Conservation (phyloP, 768 basidiomycete genomes). For the Boletus pseudopeckii region DNA sequence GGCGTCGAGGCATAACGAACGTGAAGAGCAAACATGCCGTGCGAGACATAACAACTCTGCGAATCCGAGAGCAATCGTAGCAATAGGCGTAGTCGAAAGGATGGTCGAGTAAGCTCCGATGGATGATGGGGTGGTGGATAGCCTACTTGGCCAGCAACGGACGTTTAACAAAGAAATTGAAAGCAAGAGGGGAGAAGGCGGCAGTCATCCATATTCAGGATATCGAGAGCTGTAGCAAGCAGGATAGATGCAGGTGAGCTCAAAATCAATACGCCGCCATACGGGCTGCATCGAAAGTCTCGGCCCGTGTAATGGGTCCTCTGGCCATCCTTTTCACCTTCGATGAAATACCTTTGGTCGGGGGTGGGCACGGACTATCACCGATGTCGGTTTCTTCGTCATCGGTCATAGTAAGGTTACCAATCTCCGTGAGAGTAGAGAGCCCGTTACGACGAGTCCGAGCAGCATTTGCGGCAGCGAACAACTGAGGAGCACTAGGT, state of each 20-base stretch:
- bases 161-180: slow-evolving; percentile 4
- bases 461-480: slow-evolving; percentile 68
- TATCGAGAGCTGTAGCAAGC: slow-evolving; percentile 1
- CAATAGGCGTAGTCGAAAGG: slow-evolving; percentile 9
- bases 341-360: slow-evolving; percentile 52
- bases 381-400: slow-evolving; percentile 78
- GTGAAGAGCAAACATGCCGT: slow-evolving; percentile 14
- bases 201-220: background rate
- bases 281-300: slow-evolving; percentile 65
- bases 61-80: slow-evolving; percentile 11
- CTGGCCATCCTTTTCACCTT: slow-evolving; percentile 57
- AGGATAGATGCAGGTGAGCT: background rate
- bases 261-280: slow-evolving; percentile 45
- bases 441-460: slow-evolving; percentile 61
- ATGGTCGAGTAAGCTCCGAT: slow-evolving; percentile 1
- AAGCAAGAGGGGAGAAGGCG: slow-evolving; percentile 1
- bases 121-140: slow-evolving; percentile 1
- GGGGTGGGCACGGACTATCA: slow-evolving; percentile 86
- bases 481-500: slow-evolving; percentile 55
- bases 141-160: slow-evolving; percentile 9
- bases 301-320: slow-evolving; percentile 52
- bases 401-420: slow-evolving; percentile 59
- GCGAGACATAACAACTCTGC: slow-evolving; percentile 9
- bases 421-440: slow-evolving; percentile 65
- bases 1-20: slow-evolving; percentile 16